Conservation (phyloP, 1,284 basidiomycete genomes). For the Grifola frondosa region DNA sequence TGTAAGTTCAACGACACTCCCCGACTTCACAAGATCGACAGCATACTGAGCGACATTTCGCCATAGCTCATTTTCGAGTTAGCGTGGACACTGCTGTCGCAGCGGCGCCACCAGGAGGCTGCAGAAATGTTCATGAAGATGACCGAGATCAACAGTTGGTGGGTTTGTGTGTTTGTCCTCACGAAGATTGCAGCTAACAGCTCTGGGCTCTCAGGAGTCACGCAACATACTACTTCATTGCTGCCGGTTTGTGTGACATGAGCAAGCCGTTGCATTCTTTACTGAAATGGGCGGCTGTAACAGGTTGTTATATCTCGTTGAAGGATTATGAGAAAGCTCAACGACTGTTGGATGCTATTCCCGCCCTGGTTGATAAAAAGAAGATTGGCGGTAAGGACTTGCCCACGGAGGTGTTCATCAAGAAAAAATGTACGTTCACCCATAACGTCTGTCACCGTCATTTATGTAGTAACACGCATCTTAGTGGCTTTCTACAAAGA, state of each 20-base stretch:
- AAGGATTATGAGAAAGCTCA: constrained; percentile 55
- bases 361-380: constrained; percentile 54
- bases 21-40: too few relatives aligned
- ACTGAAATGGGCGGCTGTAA: neutral
- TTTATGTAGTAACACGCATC: constrained; percentile 3
- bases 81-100: constrained; percentile 69
- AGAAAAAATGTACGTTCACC: constrained; percentile 56
- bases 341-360: constrained; percentile 59
- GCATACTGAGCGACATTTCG: neutral
- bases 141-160: constrained; percentile 71
- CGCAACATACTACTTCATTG: constrained; percentile 74
- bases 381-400: constrained; percentile 67
- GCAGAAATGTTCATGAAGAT: constrained; percentile 65
- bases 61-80: constrained; percentile 70
- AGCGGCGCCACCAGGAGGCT: constrained; percentile 63
- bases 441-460: neutral
- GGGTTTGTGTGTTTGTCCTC: constrained; percentile 14
- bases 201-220: constrained; percentile 54
- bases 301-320: constrained; percentile 61
- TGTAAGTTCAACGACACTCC: constrained; percentile 36
- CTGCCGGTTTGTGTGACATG: constrained; percentile 46
- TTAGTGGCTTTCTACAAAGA: constrained; percentile 71
- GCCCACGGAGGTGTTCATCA: constrained; percentile 73
- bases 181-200: too few relatives aligned
- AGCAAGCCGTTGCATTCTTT: neutral